Evolutionary conservation across 2,329 filamentous ascomycete genomes (phyloP), one percentile per base, ranked within the genome.

Genomic region (Claviceps quebecensis): DNA sequence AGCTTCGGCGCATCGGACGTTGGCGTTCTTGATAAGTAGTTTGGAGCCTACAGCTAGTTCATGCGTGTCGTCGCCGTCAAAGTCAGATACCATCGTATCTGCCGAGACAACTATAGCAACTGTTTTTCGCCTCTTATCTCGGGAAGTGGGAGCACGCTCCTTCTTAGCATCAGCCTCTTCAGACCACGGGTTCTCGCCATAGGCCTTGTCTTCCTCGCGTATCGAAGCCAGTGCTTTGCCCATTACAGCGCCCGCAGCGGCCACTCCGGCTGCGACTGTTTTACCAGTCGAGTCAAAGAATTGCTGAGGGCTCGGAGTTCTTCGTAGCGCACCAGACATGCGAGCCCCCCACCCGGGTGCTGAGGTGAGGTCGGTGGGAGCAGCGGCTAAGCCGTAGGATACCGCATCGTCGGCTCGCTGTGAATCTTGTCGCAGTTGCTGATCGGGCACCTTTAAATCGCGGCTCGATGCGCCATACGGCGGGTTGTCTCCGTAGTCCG

Each of bases 81-180:
- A 67, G 39, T 75, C 71, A 41, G 81, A 76, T 40, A 77, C 63
- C 38, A 75, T 72, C 23, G 77, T 72, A 61, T 93, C 87, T 4
- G 90, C 88, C 52, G 87, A 94, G 13, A 96, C 81, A 14, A 96
- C 84, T 59, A 97, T 80, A 7, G 83, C 89, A n/a, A 96, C 86
- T 0, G 82, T 88, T 72, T 83, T 93, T 61, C 80, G 79, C 59
- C 74, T 76, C 61, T 72, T 79, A 49, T 64, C 54, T 53, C 65
- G 59, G 39, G 70, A 58, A 38, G 65, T 44, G 52, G 65, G 52
- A 53, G 63, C 57, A 50, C 70, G 71, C 51, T 75, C 71, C 58
- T 71, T 71, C 61, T 84, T 80, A 47, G 84, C 77, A 59, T 87
- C 84, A 22, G 84, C 87, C 69, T 96, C 90, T 66, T 96, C 89